These are phyloP conservation scores for Fragaria ananassa DNA, from an alignment of 306 rosid genomes.

Conservation along the genomic window DNA sequence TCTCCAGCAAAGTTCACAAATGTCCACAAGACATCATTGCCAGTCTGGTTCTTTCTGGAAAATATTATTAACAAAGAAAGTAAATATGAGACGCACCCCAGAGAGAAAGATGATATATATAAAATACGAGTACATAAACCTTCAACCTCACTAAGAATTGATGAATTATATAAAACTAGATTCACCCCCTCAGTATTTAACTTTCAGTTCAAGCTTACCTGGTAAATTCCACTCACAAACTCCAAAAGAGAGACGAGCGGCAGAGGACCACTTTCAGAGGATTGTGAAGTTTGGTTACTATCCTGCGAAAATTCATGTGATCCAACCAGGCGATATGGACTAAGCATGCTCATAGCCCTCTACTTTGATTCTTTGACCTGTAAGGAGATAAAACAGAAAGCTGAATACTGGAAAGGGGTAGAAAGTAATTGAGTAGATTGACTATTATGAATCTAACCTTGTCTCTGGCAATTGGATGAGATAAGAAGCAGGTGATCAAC, in stretches of 20 bases:
- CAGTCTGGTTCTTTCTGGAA: conserved; percentile 91
- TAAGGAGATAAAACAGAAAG: conserved; percentile 14
- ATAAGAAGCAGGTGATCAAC: conserved; percentile 80
- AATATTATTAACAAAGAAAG: conserved; percentile 9
- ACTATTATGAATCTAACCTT: conserved; percentile 48
- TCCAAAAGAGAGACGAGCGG: conserved; percentile 84
- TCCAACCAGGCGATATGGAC: conserved; percentile 64
- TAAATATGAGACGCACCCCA: background rate
- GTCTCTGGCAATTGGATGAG: conserved; percentile 87
- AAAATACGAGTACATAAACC: background rate
- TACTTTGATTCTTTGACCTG: conserved; percentile 97
- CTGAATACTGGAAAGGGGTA: too few relatives aligned
- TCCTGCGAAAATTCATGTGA: conserved; percentile 65
- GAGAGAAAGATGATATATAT: conserved; percentile 1
- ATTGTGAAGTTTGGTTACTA: conserved; percentile 43
- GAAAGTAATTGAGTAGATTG: background rate
- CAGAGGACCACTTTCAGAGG: conserved; percentile 40
- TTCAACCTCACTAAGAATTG: too few relatives aligned
- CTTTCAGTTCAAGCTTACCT: conserved; percentile 48
- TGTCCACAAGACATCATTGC: conserved; percentile 93
- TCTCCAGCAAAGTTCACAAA: conserved; percentile 98
- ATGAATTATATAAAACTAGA: background rate
- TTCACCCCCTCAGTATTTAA: background rate
- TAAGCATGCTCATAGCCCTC: conserved; percentile 71
- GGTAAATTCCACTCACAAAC: conserved; percentile 88